Evolutionary conservation across 208 protist species (phyloP), one percentile per base, ranked within the genome.

Genomic region (Crithidia fasciculata): DNA sequence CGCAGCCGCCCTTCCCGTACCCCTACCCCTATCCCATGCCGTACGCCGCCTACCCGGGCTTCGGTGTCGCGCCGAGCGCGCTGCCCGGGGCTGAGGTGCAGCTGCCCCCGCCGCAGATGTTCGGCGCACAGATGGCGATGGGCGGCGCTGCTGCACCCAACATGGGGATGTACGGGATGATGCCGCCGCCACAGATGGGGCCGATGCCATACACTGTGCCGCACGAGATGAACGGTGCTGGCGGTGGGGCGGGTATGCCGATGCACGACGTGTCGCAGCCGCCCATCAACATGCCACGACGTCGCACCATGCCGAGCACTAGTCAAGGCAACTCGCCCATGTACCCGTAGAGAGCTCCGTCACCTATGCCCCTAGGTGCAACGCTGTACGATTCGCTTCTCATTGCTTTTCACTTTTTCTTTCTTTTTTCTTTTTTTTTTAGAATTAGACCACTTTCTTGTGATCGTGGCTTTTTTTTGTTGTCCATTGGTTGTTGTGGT

Each of bases 271-370:
- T 10, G 0, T 10, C 52, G 18, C 43, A 50, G 37, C 49, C 60
- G 53, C 56, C 68, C 4, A 52, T 71, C 55, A 75, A 80, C 63
- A 80, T 80, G 76, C 76, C 68, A 3, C 76, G 68, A 8, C 71
- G 70, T 10, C 64, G 70, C 50, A 52, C 43, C 37, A 44, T 49
- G 43, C 56, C 75, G 28, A 66, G 58, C 40, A 15, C 45, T 16
- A 69, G 44, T 9, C 44, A 39, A 8, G 19, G 40, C 44, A 64
- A 28, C 72, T 43, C 64, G 5, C 45, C 47, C 49, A 47, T 59
- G 47, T 70, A 76, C 45, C 39, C 43, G 41, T 69, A 63, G 39
- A 28, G 1, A 1, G 1, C 28, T 28, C 28, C 28, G 28, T 28
- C 28, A 28, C 28, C 28, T 28, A 2, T 1, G 28, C 0, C 28